Base-by-base conservation (phyloP, 2,329 filamentous ascomycete genomes). In the Cladosporium sp. region DNA sequence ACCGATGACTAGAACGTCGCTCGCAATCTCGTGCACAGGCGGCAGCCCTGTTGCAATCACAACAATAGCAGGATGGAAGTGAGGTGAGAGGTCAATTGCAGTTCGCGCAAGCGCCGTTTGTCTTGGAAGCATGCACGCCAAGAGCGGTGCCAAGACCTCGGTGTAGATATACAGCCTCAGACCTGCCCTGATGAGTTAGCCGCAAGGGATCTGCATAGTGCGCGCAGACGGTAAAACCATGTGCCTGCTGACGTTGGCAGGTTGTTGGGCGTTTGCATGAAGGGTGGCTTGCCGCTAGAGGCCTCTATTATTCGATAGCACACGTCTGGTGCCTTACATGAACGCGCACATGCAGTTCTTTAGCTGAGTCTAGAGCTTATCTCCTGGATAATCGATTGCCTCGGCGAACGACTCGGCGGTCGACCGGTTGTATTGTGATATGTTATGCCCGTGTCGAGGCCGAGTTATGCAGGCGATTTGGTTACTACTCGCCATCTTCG, bases 141-240 rank as follows among this genome's bases (percentile, higher is more conserved):
- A 63, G 60, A 18, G 49, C 49, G 26, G n/a, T 7, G 60, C 60
- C 60, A 63, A 63, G 60, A 25, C 49, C 60, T 36, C 53, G 60
- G 60, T 56, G 36, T 43, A 30, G 60, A 63, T 54, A 46, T 58
- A 46, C 56, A n/a, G 39, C 34, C 14, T 18, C 39, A 46, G 34
- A 63, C 60, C 60, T 63, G 49, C 60, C 60, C 14, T 39, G 23
- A 56, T n/a, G 3, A 32, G 60, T 56, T 23, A 54, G 49, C 54
- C 26, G 34, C 60, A 25, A 30, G 28, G 46, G 49, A 63, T 46
- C 49, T 56, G 34, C 26, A 58, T 28, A 36, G 59, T 49, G 59
- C 25, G 14, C 14, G 28, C 23, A 30, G 60, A 30, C 32, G 49
- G 23, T 34, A 43, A 56, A 46, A 46, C 49, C 53, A 30, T 34